Percentiles rank a stretch among this genome's conserved stretches.
Conservation (phyloP, 129 eudicot species). For the Glebionis coronaria region DNA sequence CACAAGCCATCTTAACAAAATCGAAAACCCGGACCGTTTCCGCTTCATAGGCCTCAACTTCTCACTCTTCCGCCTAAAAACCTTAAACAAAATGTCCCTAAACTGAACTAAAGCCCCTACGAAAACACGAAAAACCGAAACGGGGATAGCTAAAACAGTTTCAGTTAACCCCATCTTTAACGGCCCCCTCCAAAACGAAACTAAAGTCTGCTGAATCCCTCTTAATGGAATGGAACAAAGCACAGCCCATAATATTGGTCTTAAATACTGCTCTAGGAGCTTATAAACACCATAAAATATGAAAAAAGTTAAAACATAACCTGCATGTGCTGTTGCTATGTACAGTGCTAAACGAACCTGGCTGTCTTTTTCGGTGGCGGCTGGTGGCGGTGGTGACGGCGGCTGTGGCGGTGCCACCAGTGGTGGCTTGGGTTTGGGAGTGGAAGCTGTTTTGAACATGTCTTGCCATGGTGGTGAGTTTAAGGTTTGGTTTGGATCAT, state of each 20-base stretch:
- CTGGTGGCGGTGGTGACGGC: constrained; percentile 6
- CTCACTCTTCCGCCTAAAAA: constrained; percentile 46
- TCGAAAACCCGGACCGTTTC: constrained; percentile 61
- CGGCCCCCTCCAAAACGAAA: constrained; percentile 87
- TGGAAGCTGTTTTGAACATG: constrained; percentile 88
- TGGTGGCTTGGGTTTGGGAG: constrained; percentile 45
- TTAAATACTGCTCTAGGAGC: constrained; percentile 70
- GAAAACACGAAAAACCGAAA: constrained; percentile 64
- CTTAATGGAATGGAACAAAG: constrained; percentile 91
- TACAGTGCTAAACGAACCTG: constrained; percentile 91
- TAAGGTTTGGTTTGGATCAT: constrained; percentile 47
- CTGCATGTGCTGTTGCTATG: constrained; percentile 96
- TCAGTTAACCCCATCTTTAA: constrained; percentile 77
- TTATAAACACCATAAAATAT: constrained; percentile 61
- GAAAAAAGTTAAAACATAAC: constrained; percentile 61
- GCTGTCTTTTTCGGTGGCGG: constrained; percentile 44
- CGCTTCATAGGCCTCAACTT: constrained; percentile 17
- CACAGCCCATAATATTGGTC: constrained; percentile 92
- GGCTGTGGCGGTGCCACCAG: constrained; percentile 10
- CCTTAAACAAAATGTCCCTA: constrained; percentile 31
- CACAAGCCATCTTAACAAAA: constrained; percentile 66
- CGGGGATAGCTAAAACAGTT: constrained; percentile 75
- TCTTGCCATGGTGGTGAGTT: constrained; percentile 74
- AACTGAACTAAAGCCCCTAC: constrained; percentile 72
- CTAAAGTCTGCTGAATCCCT: constrained; percentile 82